Base-by-base conservation (phyloP, 306 rosid genomes). In the Rosa multiflora region DNA sequence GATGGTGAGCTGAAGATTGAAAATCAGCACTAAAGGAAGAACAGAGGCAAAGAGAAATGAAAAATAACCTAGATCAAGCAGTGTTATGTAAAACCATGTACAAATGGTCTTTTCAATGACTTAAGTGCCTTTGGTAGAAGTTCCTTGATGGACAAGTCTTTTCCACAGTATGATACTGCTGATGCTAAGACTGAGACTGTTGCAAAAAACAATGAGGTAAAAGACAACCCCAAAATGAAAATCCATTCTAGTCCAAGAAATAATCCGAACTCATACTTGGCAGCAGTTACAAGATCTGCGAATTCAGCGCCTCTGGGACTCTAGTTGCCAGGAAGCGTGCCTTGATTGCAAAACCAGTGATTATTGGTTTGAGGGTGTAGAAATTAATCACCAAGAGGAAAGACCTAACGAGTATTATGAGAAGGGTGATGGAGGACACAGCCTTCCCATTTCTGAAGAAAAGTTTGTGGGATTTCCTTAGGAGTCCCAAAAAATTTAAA, bases 401-500 rank as follows among this genome's bases (percentile, higher is more conserved):
- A 18, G 82, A 73, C 23, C 44, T 20, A 53, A 82, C 5, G 35
- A 53, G 55, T 39, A 82, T 35, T 53, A 52, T 44, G 78, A 73
- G 67, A 4, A 73, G 56, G 56, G 69, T 55, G 49, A 77, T 44
- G 37, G 11, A 69, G n/a, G 78, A 56, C 67, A 76, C 61, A 10
- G 73, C 64, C 80, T 48, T 77, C 32, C 73, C 67, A 59, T 79
- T 79, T 58, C 39, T 72, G 10, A 61, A 37, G 51, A 79, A 79
- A 40, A 67, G 48, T n/a, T 72, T 53, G 11, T 8, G 77, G 56
- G 82, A 44, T 82, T 79, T 70, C 42, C 46, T 48, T 3, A 5
- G 70, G 52, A 53, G 73, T 53, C 61, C 55, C 8, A 72, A 18
- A 13, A 56, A 78, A 32, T 80, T 43, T 23, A 69, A 48, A 44